A percentile compares a stretch with the other conserved stretches of the same genome.
phyloP scores from a whole-genome alignment of 2,329 filamentous ascomycete species.

The Aspergillus tanneri region DNA sequence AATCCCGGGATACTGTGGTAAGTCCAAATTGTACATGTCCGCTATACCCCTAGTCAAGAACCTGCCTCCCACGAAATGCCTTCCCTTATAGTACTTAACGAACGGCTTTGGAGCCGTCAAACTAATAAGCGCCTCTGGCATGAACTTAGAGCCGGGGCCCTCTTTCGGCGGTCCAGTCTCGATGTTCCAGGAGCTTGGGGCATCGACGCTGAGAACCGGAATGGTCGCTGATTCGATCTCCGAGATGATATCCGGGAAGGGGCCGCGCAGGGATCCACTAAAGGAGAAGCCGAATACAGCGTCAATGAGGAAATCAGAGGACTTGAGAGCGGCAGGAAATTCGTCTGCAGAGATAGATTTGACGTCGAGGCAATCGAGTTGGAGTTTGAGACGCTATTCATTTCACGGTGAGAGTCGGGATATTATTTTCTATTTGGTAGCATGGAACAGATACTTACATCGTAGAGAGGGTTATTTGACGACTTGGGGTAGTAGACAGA shows the following conservation, averaged over 20 bases:
- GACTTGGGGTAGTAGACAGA: slow-evolving; percentile 91
- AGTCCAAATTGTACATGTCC: slow-evolving; percentile 79
- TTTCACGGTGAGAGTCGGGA: neutral
- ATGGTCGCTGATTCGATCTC: slow-evolving; percentile 70
- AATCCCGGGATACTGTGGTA: slow-evolving; percentile 78
- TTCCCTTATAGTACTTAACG: slow-evolving; percentile 76
- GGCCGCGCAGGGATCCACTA: slow-evolving; percentile 85
- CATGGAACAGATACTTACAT: slow-evolving; percentile 51
- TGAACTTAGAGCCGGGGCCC: slow-evolving; percentile 76
- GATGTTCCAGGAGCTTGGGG: slow-evolving; percentile 92
- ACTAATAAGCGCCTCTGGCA: slow-evolving; percentile 77
- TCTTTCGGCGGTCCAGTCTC: slow-evolving; percentile 75
- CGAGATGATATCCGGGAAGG: slow-evolving; percentile 78
- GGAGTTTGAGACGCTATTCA: slow-evolving; percentile 76
- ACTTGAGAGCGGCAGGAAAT: slow-evolving; percentile 65
- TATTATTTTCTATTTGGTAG: neutral
- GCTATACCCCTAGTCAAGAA: slow-evolving; percentile 78
- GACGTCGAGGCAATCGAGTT: slow-evolving; percentile 78
- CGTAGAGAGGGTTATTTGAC: slow-evolving; percentile 84
- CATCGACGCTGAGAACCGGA: slow-evolving; percentile 85
- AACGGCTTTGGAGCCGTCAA: slow-evolving; percentile 92
- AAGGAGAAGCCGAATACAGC: slow-evolving; percentile 97
- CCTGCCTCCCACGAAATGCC: slow-evolving; percentile 89
- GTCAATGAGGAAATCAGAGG: slow-evolving; percentile 80
- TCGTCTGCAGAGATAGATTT: slow-evolving; percentile 71